Conservation (phyloP, 2,329 filamentous ascomycete genomes). For the Fusarium chuoi region DNA sequence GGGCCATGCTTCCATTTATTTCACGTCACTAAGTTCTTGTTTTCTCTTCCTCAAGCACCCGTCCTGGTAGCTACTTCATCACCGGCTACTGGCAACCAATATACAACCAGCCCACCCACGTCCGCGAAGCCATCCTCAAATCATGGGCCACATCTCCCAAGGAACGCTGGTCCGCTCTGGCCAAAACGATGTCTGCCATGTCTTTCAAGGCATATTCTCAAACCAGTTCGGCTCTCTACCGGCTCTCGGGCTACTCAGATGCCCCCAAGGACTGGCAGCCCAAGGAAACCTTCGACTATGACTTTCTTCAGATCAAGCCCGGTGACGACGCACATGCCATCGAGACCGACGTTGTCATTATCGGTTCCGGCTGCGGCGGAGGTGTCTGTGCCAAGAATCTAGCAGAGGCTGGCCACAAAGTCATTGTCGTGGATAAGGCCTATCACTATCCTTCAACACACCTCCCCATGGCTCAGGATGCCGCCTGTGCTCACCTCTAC, state of each 20-base stretch:
- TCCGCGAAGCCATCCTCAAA: slow-evolving; percentile 70
- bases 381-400: slow-evolving; percentile 84
- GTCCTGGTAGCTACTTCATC: slow-evolving; percentile 70
- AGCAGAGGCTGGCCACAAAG: slow-evolving; percentile 77
- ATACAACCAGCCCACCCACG: slow-evolving; percentile 66
- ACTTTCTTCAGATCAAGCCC: slow-evolving; percentile 68
- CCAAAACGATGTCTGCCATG: slow-evolving; percentile 65
- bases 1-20: background rate
- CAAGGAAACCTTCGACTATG: slow-evolving; percentile 63
- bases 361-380: slow-evolving; percentile 89
- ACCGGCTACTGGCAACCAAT: slow-evolving; percentile 75
- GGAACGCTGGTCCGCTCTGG: slow-evolving; percentile 63
- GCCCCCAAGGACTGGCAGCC: slow-evolving; percentile 62
- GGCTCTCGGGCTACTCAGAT: slow-evolving; percentile 67
- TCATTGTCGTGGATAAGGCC: slow-evolving; percentile 84
- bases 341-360: slow-evolving; percentile 83
- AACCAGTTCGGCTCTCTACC: slow-evolving; percentile 63
- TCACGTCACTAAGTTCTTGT: slow-evolving; percentile 1
- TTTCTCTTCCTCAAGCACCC: slow-evolving; percentile 59
- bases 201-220: slow-evolving; percentile 66
- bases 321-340: slow-evolving; percentile 64
- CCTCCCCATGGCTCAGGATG: slow-evolving; percentile 76
- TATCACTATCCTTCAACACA: slow-evolving; percentile 79
- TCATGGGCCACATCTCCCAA: slow-evolving; percentile 70
- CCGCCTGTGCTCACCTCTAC: slow-evolving; percentile 72